A percentile compares a stretch with the other conserved stretches of the same genome.
Conservation (phyloP, 2,329 filamentous ascomycete species). For the Volutella citrinella region DNA sequence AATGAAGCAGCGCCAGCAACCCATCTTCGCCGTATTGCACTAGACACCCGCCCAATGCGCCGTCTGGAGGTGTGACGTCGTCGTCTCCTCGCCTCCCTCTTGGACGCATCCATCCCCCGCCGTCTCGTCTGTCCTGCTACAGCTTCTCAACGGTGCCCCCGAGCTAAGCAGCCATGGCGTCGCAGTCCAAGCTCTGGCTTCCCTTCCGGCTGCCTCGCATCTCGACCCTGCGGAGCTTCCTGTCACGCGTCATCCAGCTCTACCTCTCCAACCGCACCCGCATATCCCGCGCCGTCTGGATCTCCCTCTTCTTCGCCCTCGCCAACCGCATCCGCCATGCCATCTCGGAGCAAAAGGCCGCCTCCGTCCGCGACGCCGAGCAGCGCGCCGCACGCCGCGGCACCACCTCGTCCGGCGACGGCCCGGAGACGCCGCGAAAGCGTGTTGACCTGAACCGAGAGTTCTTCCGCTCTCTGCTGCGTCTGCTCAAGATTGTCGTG, state of each 20-base stretch:
- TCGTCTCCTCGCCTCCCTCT: too few relatives aligned
- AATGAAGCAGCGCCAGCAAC: too few relatives aligned
- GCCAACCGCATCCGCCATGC: constrained; percentile 87
- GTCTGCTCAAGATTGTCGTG: constrained; percentile 80
- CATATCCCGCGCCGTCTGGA: constrained; percentile 80
- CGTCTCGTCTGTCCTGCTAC: too few relatives aligned
- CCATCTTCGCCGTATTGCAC: too few relatives aligned
- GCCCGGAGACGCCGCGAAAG: constrained; percentile 52
- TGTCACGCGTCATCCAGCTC: constrained; percentile 65
- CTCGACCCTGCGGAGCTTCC: constrained; percentile 60
- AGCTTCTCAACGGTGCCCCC: too few relatives aligned
- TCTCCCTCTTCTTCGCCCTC: constrained; percentile 76
- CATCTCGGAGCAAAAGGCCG: constrained; percentile 88
- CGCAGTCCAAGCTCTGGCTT: constrained; percentile 66
- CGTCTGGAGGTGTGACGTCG: too few relatives aligned
- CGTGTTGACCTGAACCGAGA: constrained; percentile 93
- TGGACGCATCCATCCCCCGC: too few relatives aligned
- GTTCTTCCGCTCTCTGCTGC: constrained; percentile 69
- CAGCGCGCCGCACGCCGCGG: constrained; percentile 45
- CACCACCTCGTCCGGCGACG: constrained; percentile 44
- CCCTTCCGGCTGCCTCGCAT: constrained; percentile 50
- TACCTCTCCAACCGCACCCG: constrained; percentile 78
- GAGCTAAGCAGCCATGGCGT: too few relatives aligned
- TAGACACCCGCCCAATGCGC: too few relatives aligned
- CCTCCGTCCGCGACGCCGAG: constrained; percentile 65